These are phyloP conservation scores for Saccharomycopsis malanga DNA, from an alignment of 805 yeast species.

Conservation along the genomic window DNA sequence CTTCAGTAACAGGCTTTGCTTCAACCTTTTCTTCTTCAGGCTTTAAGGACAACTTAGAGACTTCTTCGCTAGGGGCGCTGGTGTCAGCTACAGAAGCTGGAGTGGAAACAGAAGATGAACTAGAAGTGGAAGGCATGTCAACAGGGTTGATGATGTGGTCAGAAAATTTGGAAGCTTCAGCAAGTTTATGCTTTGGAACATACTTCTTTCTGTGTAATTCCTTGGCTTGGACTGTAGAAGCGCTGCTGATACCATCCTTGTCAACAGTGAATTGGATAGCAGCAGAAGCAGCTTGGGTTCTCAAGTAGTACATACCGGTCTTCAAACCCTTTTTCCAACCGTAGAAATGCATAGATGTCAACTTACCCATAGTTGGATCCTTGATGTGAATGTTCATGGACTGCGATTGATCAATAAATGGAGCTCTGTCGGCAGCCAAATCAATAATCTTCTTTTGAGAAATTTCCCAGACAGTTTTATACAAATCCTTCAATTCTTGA, in stretches of 20 bases:
- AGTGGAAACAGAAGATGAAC: slow-evolving; percentile 3
- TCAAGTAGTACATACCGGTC: slow-evolving; percentile 96
- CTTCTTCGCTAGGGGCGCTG: slow-evolving; percentile 12
- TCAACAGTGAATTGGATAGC: slow-evolving; percentile 90
- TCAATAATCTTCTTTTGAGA: slow-evolving; percentile 81
- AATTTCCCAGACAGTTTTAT: slow-evolving; percentile 95
- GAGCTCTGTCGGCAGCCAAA: slow-evolving; percentile 68
- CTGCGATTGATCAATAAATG: slow-evolving; percentile 87
- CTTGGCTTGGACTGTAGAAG: slow-evolving; percentile 18
- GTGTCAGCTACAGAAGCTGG: slow-evolving; percentile 11
- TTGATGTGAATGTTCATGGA: slow-evolving; percentile 82
- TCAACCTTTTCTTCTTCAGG: not conserved
- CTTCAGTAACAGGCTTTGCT: slow-evolving; percentile 24
- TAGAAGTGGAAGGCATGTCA: slow-evolving; percentile 25
- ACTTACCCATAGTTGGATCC: slow-evolving; percentile 91
- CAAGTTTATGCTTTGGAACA: slow-evolving; percentile 23
- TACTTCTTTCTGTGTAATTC: slow-evolving; percentile 31
- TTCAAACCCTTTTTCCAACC: slow-evolving; percentile 98
- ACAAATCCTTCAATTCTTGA: slow-evolving; percentile 61
- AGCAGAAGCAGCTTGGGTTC: slow-evolving; percentile 96
- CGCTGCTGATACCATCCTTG: slow-evolving; percentile 27
- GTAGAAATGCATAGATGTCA: slow-evolving; percentile 96
- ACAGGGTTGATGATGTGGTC: slow-evolving; percentile 33
- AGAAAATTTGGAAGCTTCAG: not conserved
- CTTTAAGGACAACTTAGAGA: slow-evolving; percentile 15